phyloP scores from a whole-genome alignment of 2,329 filamentous ascomycete genomes.

The Aschersonia sp. region DNA sequence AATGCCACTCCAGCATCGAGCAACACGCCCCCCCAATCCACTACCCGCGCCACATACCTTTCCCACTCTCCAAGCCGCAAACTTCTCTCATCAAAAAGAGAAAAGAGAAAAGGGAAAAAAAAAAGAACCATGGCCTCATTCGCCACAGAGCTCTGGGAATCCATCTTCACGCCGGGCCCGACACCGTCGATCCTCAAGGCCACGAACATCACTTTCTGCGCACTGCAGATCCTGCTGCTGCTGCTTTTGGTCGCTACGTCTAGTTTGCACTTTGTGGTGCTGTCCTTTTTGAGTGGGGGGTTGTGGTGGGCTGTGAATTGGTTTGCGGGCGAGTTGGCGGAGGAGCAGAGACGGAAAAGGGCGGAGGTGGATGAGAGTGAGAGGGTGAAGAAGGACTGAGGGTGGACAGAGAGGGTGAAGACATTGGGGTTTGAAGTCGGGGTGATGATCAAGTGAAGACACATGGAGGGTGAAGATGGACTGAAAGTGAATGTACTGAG shows the following conservation, averaged over 20 bases:
- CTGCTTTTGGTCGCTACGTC: conserved; percentile 65
- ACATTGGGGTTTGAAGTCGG: too few species aligned
- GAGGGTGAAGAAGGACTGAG: conserved; percentile 9
- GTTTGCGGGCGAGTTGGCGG: conserved; percentile 61
- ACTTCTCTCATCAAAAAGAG: background rate
- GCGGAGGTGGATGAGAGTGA: conserved; percentile 14
- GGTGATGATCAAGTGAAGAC: too few species aligned
- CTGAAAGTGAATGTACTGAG: too few species aligned
- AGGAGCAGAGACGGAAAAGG: conserved; percentile 26
- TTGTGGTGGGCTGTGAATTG: conserved; percentile 96
- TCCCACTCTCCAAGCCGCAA: too few species aligned
- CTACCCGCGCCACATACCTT: too few species aligned
- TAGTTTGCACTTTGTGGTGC: conserved; percentile 76
- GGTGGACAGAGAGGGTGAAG: too few species aligned
- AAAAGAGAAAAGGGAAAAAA: background rate
- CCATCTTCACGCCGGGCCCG: conserved; percentile 84
- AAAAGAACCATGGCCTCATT: conserved; percentile 39
- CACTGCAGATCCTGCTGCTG: conserved; percentile 67
- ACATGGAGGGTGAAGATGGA: too few species aligned
- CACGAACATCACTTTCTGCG: conserved; percentile 79
- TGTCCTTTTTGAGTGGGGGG: conserved; percentile 65
- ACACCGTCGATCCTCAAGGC: conserved; percentile 80
- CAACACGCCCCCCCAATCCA: too few species aligned
- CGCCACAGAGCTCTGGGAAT: conserved; percentile 71
- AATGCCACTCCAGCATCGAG: too few species aligned